These are phyloP conservation scores for Kentomonas sorsogonicus DNA, from an alignment of 208 protist genomes.

Conservation along the genomic window DNA sequence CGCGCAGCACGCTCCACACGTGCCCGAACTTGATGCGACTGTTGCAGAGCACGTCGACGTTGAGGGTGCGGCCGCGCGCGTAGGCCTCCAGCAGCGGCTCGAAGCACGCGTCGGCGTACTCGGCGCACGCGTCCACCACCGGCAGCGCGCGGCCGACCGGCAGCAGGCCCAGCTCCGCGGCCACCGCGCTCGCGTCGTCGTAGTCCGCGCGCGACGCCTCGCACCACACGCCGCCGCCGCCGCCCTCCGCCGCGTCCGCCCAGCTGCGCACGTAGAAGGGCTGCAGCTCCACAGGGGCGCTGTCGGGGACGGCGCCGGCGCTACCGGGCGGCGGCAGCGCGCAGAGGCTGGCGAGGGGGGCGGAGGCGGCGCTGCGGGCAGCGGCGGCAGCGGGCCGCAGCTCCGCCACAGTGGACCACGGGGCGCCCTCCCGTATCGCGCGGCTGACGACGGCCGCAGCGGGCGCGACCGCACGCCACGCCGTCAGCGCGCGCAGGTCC, in stretches of 20 bases:
- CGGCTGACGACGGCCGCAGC: slow-evolving; percentile 13
- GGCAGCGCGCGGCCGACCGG: slow-evolving; percentile 12
- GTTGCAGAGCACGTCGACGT: slow-evolving; percentile 85
- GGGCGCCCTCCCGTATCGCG: slow-evolving; percentile 15
- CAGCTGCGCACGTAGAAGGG: slow-evolving; percentile 71
- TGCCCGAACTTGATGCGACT: slow-evolving; percentile 66
- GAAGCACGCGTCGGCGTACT: slow-evolving; percentile 62
- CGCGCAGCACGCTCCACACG: slow-evolving; percentile 20
- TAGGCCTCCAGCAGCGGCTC: slow-evolving; percentile 68
- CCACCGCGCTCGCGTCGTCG: slow-evolving; percentile 57
- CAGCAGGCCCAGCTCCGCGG: slow-evolving; percentile 34
- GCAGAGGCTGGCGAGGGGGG: slow-evolving; percentile 4
- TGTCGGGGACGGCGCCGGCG: not conserved
- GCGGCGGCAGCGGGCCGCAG: not conserved
- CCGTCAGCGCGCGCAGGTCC: slow-evolving; percentile 49
- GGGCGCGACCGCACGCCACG: slow-evolving; percentile 8
- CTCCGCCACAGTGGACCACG: slow-evolving; percentile 22
- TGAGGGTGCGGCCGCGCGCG: slow-evolving; percentile 53
- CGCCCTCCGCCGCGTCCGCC: slow-evolving; percentile 69
- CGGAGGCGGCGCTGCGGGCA: slow-evolving; percentile 5
- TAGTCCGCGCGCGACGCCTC: slow-evolving; percentile 40
- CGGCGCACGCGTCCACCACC: slow-evolving; percentile 35
- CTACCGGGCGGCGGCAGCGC: not conserved
- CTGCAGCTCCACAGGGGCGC: slow-evolving; percentile 17
- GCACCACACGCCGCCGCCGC: slow-evolving; percentile 39